These are phyloP conservation scores for Microcyclosporella mali DNA, from an alignment of 2,329 filamentous ascomycete species.

Conservation along the genomic window DNA sequence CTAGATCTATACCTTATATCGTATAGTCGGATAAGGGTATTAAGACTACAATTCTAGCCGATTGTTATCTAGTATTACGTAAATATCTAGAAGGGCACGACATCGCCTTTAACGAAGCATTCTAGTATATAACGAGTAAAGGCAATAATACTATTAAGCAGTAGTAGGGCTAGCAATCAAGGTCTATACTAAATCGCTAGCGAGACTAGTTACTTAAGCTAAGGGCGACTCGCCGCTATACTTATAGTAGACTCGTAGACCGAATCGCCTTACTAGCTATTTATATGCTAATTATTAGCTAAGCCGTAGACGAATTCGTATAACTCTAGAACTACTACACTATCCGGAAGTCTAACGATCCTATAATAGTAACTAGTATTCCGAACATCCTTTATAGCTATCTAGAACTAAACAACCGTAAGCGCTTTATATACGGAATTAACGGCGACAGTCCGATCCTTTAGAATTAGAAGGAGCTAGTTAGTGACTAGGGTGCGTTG, in stretches of 20 bases:
- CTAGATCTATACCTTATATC: not conserved
- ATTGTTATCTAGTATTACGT: not conserved
- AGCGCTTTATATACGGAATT: not conserved
- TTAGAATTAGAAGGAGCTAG: not conserved
- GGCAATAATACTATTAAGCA: constrained; percentile 1
- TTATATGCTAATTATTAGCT: not conserved
- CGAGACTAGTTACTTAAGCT: not conserved
- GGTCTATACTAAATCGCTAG: not conserved
- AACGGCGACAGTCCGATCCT: not conserved
- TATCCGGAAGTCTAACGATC: not conserved
- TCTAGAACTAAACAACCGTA: not conserved
- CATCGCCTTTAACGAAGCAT: not conserved
- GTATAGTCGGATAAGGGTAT: not conserved
- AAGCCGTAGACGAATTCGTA: not conserved
- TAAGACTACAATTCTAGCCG: not conserved
- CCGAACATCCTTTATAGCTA: not conserved
- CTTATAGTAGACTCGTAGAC: not conserved
- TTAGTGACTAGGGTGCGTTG: not conserved
- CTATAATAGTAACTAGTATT: not conserved
- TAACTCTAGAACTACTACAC: not conserved
- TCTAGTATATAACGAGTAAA: not conserved
- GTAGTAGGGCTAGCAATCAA: not conserved
- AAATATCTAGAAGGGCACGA: not conserved
- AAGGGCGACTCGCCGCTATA: not conserved
- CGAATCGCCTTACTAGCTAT: not conserved